A percentile compares a stretch with the other conserved stretches of the same genome.
phyloP scores from a whole-genome alignment of 2,329 filamentous ascomycete genomes.

The Pseudopyrenochaeta lycopersici region DNA sequence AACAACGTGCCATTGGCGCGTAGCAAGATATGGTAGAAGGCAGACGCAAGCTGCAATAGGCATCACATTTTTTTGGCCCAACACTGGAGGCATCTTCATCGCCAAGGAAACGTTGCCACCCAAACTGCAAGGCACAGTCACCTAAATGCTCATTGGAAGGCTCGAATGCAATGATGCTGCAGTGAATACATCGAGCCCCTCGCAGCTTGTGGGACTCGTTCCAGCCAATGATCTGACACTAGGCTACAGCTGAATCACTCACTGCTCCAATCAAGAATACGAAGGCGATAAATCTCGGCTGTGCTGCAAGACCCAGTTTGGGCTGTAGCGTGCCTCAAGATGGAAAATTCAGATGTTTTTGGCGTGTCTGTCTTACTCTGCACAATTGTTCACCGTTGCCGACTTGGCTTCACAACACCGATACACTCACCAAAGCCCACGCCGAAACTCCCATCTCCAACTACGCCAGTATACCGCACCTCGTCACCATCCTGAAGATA shows the following conservation, averaged over 20 bases:
- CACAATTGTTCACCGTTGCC: slow-evolving; percentile 4
- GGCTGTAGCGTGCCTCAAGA: not conserved
- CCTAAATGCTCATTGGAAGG: not conserved
- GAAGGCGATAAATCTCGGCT: not conserved
- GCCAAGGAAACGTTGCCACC: slow-evolving; percentile 1
- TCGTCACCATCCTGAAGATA: slow-evolving; percentile 56
- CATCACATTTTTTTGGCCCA: not conserved
- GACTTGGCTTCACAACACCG: slow-evolving; percentile 45
- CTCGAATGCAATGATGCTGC: not conserved
- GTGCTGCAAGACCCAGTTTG: not conserved
- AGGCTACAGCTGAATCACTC: slow-evolving; percentile 2
- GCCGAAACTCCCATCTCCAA: slow-evolving; percentile 40
- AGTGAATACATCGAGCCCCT: slow-evolving; percentile 1
- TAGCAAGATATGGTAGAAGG: not conserved
- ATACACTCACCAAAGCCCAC: slow-evolving; percentile 54
- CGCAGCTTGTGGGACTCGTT: slow-evolving; percentile 1
- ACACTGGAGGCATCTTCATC: slow-evolving; percentile 1
- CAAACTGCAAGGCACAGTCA: not conserved
- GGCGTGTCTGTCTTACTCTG: not conserved
- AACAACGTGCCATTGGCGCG: too few relatives aligned
- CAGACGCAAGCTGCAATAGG: not conserved
- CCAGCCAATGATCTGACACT: slow-evolving; percentile 2
- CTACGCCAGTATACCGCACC: slow-evolving; percentile 48
- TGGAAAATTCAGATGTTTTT: not conserved
- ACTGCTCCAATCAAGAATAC: not conserved